Evolutionary conservation across 1,284 basidiomycete species (phyloP), one percentile per base, ranked within the genome.

Genomic region (Sporisorium reilianum): DNA sequence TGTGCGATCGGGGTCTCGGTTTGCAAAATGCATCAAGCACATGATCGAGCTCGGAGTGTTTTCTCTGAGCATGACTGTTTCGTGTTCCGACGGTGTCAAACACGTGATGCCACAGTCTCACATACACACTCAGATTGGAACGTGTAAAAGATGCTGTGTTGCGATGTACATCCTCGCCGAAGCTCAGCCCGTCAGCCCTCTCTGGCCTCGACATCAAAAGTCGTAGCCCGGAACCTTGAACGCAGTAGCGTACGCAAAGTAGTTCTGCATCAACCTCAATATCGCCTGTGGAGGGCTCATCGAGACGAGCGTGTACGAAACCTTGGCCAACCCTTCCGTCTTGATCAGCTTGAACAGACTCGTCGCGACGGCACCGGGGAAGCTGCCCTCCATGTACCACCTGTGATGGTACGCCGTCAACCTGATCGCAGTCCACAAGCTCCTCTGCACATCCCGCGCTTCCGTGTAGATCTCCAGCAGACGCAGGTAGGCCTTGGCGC

Each of bases 381-480:
- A 98, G 91, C 66, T 65, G 14, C 77, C 80, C 64, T 87, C 86
- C 79, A 82, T 80, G 75, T 86, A 87, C 86, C 86, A 87, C 42
- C 89, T 83, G 75, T 90, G 88, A 84, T 96, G 92, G 87, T 98
- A 98, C 22, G 94, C 94, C 28, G 94, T 93, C 55, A 98, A 89
- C 45, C 94, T 89, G 71, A 97, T 93, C 1, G 93, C 95, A 1
- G 93, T 93, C 86, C 96, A 95, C 69, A 99, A 89, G 49, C 91
- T 91, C 41, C 94, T 88, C 81, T 92, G 92, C 52, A 99, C 90
- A 83, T 98, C 96, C 1, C 93, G 91, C 79, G 97, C 94, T 12
- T 94, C 94, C 5, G 94, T 91, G 80, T 97, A 99, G 87, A 92
- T 93, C 85, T 98, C 95, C 86, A 99, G 89, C 56, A 99, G 86